Evolutionary conservation across 805 yeast genomes (phyloP).

Genomic region (Candida ulmi): DNA sequence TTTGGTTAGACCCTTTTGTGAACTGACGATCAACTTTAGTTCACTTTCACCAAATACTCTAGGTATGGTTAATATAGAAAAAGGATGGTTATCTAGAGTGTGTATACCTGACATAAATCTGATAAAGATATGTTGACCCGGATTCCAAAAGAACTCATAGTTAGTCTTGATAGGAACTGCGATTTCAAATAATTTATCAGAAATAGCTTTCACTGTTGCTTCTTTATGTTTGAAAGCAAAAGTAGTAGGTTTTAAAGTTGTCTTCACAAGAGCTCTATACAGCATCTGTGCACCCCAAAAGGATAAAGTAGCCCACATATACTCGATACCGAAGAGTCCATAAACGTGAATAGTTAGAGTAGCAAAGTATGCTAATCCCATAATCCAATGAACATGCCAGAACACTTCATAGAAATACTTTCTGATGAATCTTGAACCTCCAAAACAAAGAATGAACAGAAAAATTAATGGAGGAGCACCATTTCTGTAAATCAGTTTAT

Average conservation of each 20-base stretch:
- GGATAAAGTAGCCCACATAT: slow-evolving; percentile 45
- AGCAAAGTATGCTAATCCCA: slow-evolving; percentile 43
- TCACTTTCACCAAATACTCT: slow-evolving; percentile 17
- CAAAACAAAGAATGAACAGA: slow-evolving; percentile 36
- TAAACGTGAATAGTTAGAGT: slow-evolving; percentile 41
- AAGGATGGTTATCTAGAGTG: slow-evolving; percentile 51
- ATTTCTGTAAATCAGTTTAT: slow-evolving; percentile 23
- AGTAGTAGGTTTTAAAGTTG: slow-evolving; percentile 39
- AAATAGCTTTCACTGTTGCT: slow-evolving; percentile 25
- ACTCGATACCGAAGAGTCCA: slow-evolving; percentile 31
- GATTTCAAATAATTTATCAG: slow-evolving; percentile 30
- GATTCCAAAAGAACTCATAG: slow-evolving; percentile 37
- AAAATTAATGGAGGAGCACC: slow-evolving; percentile 48
- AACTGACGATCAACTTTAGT: slow-evolving; percentile 39
- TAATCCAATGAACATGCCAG: slow-evolving; percentile 47
- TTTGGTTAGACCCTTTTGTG: slow-evolving; percentile 42
- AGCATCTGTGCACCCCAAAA: slow-evolving; percentile 45
- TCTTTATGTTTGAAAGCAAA: slow-evolving; percentile 34
- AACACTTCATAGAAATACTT: slow-evolving; percentile 40
- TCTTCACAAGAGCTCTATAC: slow-evolving; percentile 40
- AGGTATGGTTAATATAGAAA: slow-evolving; percentile 38
- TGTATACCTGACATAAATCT: slow-evolving; percentile 38
- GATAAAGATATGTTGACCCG: slow-evolving; percentile 52
- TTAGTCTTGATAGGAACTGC: slow-evolving; percentile 19
- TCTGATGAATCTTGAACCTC: slow-evolving; percentile 37